Evolutionary conservation across 2,329 filamentous ascomycete genomes (phyloP).

Genomic region (Aureobasidium sp.): DNA sequence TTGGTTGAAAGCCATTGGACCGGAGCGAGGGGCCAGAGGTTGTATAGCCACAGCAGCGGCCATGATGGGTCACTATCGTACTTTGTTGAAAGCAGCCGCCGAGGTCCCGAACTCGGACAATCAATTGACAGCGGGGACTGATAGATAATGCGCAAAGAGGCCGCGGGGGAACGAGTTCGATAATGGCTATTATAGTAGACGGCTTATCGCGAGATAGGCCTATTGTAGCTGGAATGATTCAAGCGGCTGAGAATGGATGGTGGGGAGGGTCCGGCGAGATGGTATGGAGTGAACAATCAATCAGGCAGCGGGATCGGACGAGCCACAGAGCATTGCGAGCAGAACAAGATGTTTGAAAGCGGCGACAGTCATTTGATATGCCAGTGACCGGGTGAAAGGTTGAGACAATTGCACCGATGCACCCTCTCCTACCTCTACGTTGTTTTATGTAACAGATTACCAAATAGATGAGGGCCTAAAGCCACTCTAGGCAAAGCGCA

Average conservation of each 20-base stretch:
- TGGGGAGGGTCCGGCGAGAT: slow-evolving; percentile 9
- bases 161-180: slow-evolving; percentile 14
- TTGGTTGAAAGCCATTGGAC: slow-evolving; percentile 35
- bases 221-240: slow-evolving; percentile 9
- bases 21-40: slow-evolving; percentile 39
- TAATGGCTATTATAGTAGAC: slow-evolving; percentile 13
- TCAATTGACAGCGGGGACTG: slow-evolving; percentile 17
- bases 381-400: slow-evolving; percentile 14
- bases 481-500: slow-evolving; percentile 8
- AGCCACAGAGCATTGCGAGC: slow-evolving; percentile 26
- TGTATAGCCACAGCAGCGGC: slow-evolving; percentile 44
- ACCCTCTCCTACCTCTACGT: slow-evolving; percentile 1
- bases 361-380: slow-evolving; percentile 29
- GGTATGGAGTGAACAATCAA: background rate
- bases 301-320: slow-evolving; percentile 24
- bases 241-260: background rate
- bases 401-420: slow-evolving; percentile 10
- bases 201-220: slow-evolving; percentile 13
- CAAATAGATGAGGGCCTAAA: slow-evolving; percentile 7
- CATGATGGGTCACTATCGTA: slow-evolving; percentile 28
- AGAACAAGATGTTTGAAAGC: slow-evolving; percentile 30
- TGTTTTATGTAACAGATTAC: slow-evolving; percentile 12
- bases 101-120: slow-evolving; percentile 13
- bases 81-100: background rate
- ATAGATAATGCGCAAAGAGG: slow-evolving; percentile 14